Evolutionary conservation across 106 monocot species (phyloP).

Genomic region (Apostasia ramifera): DNA sequence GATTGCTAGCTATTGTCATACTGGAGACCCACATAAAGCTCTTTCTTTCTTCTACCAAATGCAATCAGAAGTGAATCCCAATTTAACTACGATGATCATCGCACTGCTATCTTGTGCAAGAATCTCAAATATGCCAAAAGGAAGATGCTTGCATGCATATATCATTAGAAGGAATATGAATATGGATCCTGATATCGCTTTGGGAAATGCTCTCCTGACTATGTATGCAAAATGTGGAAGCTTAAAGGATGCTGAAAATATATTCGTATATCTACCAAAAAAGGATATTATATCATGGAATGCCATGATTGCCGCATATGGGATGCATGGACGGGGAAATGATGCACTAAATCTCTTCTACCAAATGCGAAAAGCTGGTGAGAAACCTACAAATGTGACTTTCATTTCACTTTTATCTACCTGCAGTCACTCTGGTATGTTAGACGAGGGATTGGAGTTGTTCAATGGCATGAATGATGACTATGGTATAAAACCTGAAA

Average conservation of each 20-base stretch:
- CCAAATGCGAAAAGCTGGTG: constrained; percentile 36
- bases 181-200: constrained; percentile 5
- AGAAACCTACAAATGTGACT: constrained; percentile 41
- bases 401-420: constrained; percentile 41
- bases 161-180: constrained; percentile 10
- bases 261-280: constrained; percentile 19
- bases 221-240: constrained; percentile 35
- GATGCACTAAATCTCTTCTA: constrained; percentile 42
- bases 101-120: constrained; percentile 17
- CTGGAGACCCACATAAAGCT: constrained; percentile 13
- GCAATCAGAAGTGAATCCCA: constrained; percentile 15
- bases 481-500: constrained; percentile 38
- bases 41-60: constrained; percentile 15
- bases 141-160: constrained; percentile 20
- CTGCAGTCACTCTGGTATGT: constrained; percentile 48
- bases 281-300: constrained; percentile 56
- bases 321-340: constrained; percentile 39
- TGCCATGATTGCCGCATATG: constrained; percentile 39
- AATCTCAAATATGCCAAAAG: constrained; percentile 15
- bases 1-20: constrained; percentile 12
- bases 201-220: constrained; percentile 27
- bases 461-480: constrained; percentile 28
- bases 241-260: constrained; percentile 8
- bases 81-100: constrained; percentile 12
- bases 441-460: constrained; percentile 27